A percentile compares a stretch with the other conserved stretches of the same genome.
Evolutionary conservation across 495 filamentous ascomycete species (phyloP).

Genomic region (Talaromyces wortmannii): DNA sequence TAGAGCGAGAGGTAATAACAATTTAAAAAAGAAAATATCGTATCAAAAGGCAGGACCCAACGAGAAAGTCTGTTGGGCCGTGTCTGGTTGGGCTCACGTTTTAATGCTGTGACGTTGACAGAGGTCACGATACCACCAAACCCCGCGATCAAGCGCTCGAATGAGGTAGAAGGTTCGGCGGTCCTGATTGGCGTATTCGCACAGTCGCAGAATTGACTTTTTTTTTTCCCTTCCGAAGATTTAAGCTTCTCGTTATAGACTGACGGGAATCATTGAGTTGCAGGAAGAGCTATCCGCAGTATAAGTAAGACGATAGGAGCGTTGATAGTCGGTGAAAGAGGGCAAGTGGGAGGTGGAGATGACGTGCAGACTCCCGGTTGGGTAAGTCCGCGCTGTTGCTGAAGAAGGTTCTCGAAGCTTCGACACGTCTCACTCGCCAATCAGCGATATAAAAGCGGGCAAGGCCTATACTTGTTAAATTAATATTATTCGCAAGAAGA

Average conservation of each 20-base stretch:
- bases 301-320: background rate
- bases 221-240: too few relatives aligned
- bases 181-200: background rate
- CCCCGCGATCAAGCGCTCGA: constrained; percentile 18
- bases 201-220: background rate
- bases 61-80: too few relatives aligned
- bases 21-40: too few relatives aligned
- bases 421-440: background rate
- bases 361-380: background rate
- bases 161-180: constrained; percentile 33
- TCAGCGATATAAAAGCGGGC: background rate
- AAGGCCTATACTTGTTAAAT: too few relatives aligned
- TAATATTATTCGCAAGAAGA: too few relatives aligned
- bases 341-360: background rate
- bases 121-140: constrained; percentile 4
- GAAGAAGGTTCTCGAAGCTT: constrained; percentile 3
- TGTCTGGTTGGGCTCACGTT: too few relatives aligned
- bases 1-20: too few relatives aligned
- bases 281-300: background rate
- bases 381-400: background rate
- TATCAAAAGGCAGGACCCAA: background rate
- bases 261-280: too few relatives aligned
- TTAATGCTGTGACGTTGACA: background rate
- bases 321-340: background rate
- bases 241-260: too few relatives aligned